Percentiles rank a stretch among this genome's conserved stretches.
Conservation (phyloP, 2,329 filamentous ascomycete genomes). For the Uncinocarpus reesii region DNA sequence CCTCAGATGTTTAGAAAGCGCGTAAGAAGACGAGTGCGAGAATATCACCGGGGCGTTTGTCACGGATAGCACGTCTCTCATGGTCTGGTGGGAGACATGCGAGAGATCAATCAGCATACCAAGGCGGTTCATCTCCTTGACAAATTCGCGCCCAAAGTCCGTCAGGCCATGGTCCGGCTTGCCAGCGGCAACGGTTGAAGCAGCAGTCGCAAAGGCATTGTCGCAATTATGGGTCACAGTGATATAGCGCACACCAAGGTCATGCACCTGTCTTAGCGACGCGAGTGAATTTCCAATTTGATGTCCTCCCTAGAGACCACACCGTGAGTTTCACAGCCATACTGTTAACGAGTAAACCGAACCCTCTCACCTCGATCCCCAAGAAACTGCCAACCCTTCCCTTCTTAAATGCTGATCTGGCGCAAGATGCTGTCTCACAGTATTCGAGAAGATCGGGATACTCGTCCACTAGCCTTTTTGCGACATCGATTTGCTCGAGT, state of each 20-base stretch:
- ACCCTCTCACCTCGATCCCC: conserved; percentile 20
- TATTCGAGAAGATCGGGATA: conserved; percentile 21
- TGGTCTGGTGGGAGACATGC: conserved; percentile 22
- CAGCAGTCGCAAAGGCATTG: conserved; percentile 24
- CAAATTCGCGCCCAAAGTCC: conserved; percentile 18
- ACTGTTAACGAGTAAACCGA: not conserved
- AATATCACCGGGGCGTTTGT: conserved; percentile 23
- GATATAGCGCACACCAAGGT: conserved; percentile 22
- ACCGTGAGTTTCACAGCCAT: not conserved
- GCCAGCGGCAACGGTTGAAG: conserved; percentile 18
- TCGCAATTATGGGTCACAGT: conserved; percentile 24
- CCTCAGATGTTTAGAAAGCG: conserved; percentile 25
- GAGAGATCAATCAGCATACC: conserved; percentile 25
- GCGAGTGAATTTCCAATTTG: conserved; percentile 22
- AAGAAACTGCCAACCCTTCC: conserved; percentile 21
- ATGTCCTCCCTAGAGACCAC: conserved; percentile 20
- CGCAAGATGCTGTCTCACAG: conserved; percentile 20
- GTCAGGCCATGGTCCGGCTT: conserved; percentile 20
- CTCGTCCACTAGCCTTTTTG: conserved; percentile 20
- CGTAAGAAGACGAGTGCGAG: conserved; percentile 20
- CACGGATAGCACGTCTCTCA: conserved; percentile 20
- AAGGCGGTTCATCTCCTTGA: conserved; percentile 24
- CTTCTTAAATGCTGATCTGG: conserved; percentile 17
- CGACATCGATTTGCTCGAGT: conserved; percentile 24
- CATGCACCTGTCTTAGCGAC: conserved; percentile 15